Evolutionary conservation across 176 grass and related monocot species (phyloP).

Genomic region (Carex littledalei): DNA sequence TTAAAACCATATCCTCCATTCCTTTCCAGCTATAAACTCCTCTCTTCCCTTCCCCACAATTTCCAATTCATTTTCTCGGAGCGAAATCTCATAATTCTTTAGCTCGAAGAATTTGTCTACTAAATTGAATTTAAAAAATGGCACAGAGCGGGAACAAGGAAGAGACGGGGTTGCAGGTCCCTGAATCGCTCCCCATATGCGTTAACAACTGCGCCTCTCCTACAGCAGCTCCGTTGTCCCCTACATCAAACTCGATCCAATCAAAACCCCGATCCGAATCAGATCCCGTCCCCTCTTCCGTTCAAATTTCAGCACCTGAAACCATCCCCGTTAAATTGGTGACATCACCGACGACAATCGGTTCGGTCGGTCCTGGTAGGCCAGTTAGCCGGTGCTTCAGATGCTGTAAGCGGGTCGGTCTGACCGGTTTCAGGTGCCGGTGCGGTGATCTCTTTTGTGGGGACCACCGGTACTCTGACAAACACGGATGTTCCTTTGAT

Average conservation of each 20-base stretch:
- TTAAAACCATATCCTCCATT: conserved; percentile 24
- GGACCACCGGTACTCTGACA: conserved; percentile 91
- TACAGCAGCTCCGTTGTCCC: not conserved
- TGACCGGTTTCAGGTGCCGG: conserved; percentile 78
- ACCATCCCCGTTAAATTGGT: not conserved
- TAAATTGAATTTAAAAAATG: conserved; percentile 26
- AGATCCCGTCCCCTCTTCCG: not conserved
- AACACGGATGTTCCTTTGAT: conserved; percentile 73
- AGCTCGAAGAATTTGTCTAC: not conserved
- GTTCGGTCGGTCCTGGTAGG: conserved; percentile 15
- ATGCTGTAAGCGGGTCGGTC: conserved; percentile 71
- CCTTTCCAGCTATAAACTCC: conserved; percentile 25
- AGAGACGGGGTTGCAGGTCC: conserved; percentile 69
- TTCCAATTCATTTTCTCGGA: not conserved
- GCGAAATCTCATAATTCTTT: not conserved
- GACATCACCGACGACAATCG: conserved; percentile 14
- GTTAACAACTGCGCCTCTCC: conserved; percentile 72
- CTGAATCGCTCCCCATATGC: conserved; percentile 70
- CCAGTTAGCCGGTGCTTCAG: conserved; percentile 62
- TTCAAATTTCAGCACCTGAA: not conserved
- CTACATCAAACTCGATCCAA: not conserved
- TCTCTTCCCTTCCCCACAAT: not conserved
- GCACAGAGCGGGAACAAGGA: conserved; percentile 91
- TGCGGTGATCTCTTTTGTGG: conserved; percentile 89
- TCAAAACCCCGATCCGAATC: not conserved